Evolutionary conservation across 2,329 filamentous ascomycete genomes (phyloP).

Genomic region (Diaporthe capsici): DNA sequence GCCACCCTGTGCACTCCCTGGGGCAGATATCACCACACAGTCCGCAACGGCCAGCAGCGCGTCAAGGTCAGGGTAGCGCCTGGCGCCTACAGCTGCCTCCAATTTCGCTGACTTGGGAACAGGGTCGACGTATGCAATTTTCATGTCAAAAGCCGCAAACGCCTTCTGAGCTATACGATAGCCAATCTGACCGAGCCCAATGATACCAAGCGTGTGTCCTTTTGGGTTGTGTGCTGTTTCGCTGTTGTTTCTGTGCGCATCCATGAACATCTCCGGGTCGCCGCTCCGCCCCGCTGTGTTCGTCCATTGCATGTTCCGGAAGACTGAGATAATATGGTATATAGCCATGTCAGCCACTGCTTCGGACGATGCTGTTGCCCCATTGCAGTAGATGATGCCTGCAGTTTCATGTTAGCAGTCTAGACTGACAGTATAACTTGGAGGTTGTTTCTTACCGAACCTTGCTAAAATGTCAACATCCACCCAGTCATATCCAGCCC

Average conservation of each 20-base stretch:
- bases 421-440: not conserved
- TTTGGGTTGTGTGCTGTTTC: constrained; percentile 69
- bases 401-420: constrained; percentile 63
- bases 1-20: constrained; percentile 55
- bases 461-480: constrained; percentile 71
- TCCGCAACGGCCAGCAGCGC: constrained; percentile 61
- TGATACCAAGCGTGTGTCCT: constrained; percentile 67
- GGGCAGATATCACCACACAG: constrained; percentile 66
- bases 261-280: constrained; percentile 58
- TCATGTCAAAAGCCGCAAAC: constrained; percentile 67
- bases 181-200: constrained; percentile 72
- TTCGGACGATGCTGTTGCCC: constrained; percentile 71
- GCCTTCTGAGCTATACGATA: constrained; percentile 69
- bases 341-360: constrained; percentile 73
- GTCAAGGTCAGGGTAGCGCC: constrained; percentile 59
- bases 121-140: constrained; percentile 67
- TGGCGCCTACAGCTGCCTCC: constrained; percentile 58
- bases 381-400: constrained; percentile 73
- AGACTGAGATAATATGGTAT: constrained; percentile 70
- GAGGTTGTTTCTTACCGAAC: constrained; percentile 70
- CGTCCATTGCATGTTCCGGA: constrained; percentile 70
- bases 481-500: constrained; percentile 77
- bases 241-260: constrained; percentile 68
- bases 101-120: constrained; percentile 54
- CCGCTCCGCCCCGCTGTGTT: constrained; percentile 63